A percentile compares a stretch with the other conserved stretches of the same genome.
phyloP scores from a whole-genome alignment of 1,284 basidiomycete species.

The Puccinia brachypodii region DNA sequence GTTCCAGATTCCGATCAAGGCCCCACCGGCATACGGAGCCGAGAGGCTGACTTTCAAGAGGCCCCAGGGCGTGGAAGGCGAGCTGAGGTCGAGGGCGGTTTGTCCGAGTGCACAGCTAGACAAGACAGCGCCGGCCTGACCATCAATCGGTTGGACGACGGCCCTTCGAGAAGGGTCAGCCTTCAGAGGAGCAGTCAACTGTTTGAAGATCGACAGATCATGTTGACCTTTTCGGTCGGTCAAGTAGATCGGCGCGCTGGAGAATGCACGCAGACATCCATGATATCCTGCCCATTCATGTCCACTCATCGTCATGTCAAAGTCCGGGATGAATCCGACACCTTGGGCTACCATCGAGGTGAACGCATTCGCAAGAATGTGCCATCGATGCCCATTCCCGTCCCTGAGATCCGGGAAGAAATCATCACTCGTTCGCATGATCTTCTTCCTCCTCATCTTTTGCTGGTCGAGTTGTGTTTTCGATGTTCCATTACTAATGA shows the following conservation, averaged over 20 bases:
- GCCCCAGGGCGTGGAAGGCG: slow-evolving; percentile 1
- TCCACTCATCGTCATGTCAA: slow-evolving; percentile 32
- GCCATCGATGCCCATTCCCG: slow-evolving; percentile 26
- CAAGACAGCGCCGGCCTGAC: not conserved
- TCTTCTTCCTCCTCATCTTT: not conserved
- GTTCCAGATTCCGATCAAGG: slow-evolving; percentile 38
- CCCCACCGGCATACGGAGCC: not conserved
- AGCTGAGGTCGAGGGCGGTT: not conserved
- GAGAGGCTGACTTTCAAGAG: slow-evolving; percentile 22
- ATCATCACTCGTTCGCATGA: slow-evolving; percentile 33
- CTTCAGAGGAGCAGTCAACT: slow-evolving; percentile 8
- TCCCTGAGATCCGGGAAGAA: slow-evolving; percentile 14
- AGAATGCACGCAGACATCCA: slow-evolving; percentile 12
- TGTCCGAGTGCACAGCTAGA: slow-evolving; percentile 12
- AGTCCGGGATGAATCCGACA: slow-evolving; percentile 19
- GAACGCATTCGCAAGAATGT: slow-evolving; percentile 28
- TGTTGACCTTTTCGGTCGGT: slow-evolving; percentile 27
- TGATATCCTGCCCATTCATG: slow-evolving; percentile 21
- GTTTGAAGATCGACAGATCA: not conserved
- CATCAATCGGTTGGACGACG: not conserved
- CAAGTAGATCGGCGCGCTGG: slow-evolving; percentile 13
- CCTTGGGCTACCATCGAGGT: not conserved
- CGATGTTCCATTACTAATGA: not conserved
- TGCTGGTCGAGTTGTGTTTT: too few species aligned
- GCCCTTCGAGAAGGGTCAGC: not conserved